Evolutionary conservation across 2,329 filamentous ascomycete species (phyloP), one percentile per base, ranked within the genome.

Genomic region (Aspergillus udagawae): DNA sequence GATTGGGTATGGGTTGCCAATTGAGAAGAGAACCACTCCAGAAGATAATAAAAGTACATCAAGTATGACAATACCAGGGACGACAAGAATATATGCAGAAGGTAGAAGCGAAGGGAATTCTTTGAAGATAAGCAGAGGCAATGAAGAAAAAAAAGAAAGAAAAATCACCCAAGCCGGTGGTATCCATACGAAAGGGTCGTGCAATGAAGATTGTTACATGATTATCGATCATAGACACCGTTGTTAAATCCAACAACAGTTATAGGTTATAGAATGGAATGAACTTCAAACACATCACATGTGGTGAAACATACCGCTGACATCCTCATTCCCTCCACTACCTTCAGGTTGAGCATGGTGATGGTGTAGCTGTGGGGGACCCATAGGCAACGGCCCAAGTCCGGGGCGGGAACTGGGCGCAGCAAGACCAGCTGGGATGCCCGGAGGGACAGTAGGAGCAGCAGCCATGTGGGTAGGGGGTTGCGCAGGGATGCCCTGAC

Each of bases 231-330:
- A 59, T 38, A 49, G 42, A 52, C 49, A 59, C 51, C 55, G 50
- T 9, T 27, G 44, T 47, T 52, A 23, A 51, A 14, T 52, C 42
- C 21, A 27, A 47, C 12, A 25, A 25, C 44, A 17, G 38, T 48
- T 51, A 41, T 17, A 42, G 17, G 38, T 48, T 51, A 41, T 17
- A 42, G 50, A 55, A 52, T 21, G 38, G 59, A 54, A 55, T 55
- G 23, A 61, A 35, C 54, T 59, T 56, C 50, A 59, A 63, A 61
- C 55, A 60, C 58, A 69, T 91, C 86, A 94, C 87, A 94, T 91
- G 82, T 92, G 90, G 83, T 91, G 88, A 83, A 92, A 96, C 92
- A 95, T 96, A 96, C 92, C 92, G 87, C 92, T 92, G 85, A 94
- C 83, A 75, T 86, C 91, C 71, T 92, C 89, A 60, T 73, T 70